A percentile compares a stretch with the other conserved stretches of the same genome.
Evolutionary conservation across 257 asterid genomes (phyloP).

Genomic region (Solanum neorickii): DNA sequence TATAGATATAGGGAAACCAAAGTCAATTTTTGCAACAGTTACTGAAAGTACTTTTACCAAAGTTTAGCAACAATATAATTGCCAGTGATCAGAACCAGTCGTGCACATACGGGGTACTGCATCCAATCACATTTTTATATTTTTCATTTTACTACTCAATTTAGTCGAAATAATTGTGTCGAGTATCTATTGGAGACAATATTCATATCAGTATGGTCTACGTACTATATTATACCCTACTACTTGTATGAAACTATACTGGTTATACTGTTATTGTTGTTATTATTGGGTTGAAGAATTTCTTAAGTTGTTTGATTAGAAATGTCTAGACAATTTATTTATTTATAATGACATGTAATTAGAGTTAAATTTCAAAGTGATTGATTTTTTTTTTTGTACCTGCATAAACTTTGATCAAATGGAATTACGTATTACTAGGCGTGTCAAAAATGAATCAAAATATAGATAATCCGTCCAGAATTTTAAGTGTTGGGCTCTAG

Average conservation of each 20-base stretch:
- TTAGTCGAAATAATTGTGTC: neutral
- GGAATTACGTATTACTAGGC: neutral
- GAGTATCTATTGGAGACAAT: accelerated
- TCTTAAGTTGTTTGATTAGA: neutral
- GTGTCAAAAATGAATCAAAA: no score
- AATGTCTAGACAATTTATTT: neutral
- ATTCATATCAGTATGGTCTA: no score
- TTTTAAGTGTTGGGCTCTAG: no score
- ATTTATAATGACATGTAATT: neutral
- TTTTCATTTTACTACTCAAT: neutral
- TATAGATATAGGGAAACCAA: neutral
- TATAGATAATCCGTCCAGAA: no score
- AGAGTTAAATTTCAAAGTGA: neutral
- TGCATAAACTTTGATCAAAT: neutral
- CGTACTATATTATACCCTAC: neutral
- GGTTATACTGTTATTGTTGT: neutral
- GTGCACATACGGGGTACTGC: neutral
- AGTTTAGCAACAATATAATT: neutral
- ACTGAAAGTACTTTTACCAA: neutral
- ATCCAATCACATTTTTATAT: neutral
- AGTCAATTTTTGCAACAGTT: neutral
- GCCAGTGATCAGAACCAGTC: neutral
- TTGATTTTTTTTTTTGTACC: neutral
- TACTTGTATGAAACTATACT: neutral
- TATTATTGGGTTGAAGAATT: neutral